Base-by-base conservation (phyloP, 2,329 filamentous ascomycete genomes). In the Ophiostoma tasmaniense region DNA sequence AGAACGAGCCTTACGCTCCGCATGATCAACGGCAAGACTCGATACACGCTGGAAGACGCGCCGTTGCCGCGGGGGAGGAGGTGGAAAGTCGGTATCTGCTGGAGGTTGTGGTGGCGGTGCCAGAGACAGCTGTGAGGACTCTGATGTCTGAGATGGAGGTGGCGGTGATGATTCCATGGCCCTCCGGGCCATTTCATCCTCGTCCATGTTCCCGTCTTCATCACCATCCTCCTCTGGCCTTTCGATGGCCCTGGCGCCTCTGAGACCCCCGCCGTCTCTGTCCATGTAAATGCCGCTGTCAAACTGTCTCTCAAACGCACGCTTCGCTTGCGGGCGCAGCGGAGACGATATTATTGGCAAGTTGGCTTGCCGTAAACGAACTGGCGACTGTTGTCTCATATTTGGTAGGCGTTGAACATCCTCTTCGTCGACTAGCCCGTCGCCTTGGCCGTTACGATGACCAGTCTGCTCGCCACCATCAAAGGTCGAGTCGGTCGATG, bases 271-370 rank as follows among this genome's bases (percentile, higher is more conserved):
- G 45, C 75, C 78, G 70, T 90, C 89, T 71, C 86, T 89, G 3
- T 83, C 86, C 79, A 92, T 83, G 78, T 84, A 92, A 2, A 92
- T 74, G 11, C 83, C 83, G 42, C 89, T 91, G 77, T 92, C 90
- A 69, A 85, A 79, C 72, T 89, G 85, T 67, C 87, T 82, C 73
- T 81, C 79, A 67, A 90, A 80, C 17, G 80, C 80, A 52, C 86
- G 81, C 76, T 66, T 52, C 28, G 45, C 11, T 37, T 65, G 64
- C 2, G n/a, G 35, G 35, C 73, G 78, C 69, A 72, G 62, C 61
- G 70, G 68, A 39, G 62, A 67, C 25, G 67, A 59, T 13, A 69
- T 55, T 39, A 68, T 28, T 3, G 66, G 67, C 30, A 69, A 45
- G 14, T 62, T 68, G 50, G 64, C 30, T 0, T 42, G 33, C 22